A percentile compares a stretch with the other conserved stretches of the same genome.
phyloP scores from a whole-genome alignment of 2,329 filamentous ascomycete genomes.

The Cylindrodendrum hubeiense region DNA sequence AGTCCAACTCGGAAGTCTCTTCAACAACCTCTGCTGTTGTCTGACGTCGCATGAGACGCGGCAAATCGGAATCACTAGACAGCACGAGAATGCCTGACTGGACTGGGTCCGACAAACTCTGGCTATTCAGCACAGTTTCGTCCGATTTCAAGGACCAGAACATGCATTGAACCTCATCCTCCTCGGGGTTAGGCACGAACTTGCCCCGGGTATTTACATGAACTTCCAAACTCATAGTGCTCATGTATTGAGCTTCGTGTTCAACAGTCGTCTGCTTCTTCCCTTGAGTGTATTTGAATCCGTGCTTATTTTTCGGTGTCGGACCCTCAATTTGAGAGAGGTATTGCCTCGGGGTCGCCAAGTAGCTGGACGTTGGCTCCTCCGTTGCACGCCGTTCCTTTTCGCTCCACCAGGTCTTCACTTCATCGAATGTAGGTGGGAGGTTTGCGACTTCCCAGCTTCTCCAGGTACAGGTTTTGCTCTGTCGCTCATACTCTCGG shows the following conservation, averaged over 20 bases:
- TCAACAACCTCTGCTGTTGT: slow-evolving; percentile 74
- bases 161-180: slow-evolving; percentile 88
- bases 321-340: slow-evolving; percentile 91
- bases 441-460: slow-evolving; percentile 82
- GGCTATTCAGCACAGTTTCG: slow-evolving; percentile 66
- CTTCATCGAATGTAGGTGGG: slow-evolving; percentile 79
- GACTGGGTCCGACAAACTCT: slow-evolving; percentile 60
- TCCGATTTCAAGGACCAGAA: slow-evolving; percentile 92
- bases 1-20: slow-evolving; percentile 84
- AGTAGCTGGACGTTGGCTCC: slow-evolving; percentile 24
- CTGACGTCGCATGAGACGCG: slow-evolving; percentile 72
- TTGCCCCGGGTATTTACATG: slow-evolving; percentile 89
- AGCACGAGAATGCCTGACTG: slow-evolving; percentile 81
- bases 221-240: slow-evolving; percentile 92
- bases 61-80: slow-evolving; percentile 70
- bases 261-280: slow-evolving; percentile 80
- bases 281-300: slow-evolving; percentile 88
- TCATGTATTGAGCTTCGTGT: slow-evolving; percentile 94
- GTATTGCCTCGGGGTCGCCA: slow-evolving; percentile 50
- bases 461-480: slow-evolving; percentile 62
- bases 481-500: slow-evolving; percentile 61
- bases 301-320: slow-evolving; percentile 84
- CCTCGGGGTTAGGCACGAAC: slow-evolving; percentile 87
- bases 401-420: slow-evolving; percentile 74
- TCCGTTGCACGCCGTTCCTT: slow-evolving; percentile 34